These are phyloP conservation scores for Paxillus rubicundulus DNA, from an alignment of 768 basidiomycete species.

Conservation along the genomic window DNA sequence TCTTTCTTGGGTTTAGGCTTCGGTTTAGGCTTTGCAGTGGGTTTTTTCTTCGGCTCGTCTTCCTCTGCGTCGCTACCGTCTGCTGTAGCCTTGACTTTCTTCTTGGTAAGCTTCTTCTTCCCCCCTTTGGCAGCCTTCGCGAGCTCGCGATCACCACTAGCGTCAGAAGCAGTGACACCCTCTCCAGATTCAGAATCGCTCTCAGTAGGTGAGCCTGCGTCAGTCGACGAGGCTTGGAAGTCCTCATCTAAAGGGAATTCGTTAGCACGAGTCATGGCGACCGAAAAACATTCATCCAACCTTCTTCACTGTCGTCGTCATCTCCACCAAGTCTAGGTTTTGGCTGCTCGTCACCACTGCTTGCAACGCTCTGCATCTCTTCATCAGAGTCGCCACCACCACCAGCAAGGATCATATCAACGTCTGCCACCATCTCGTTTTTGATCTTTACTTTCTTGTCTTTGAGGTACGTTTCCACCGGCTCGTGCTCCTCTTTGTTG, in stretches of 20 bases:
- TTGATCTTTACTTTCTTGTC: slow-evolving; percentile 92
- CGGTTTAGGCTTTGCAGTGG: slow-evolving; percentile 40
- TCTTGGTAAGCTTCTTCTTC: slow-evolving; percentile 37
- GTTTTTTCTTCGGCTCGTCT: slow-evolving; percentile 50
- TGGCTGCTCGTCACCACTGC: slow-evolving; percentile 61
- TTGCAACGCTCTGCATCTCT: slow-evolving; percentile 80
- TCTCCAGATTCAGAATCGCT: slow-evolving; percentile 61
- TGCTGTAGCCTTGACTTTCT: slow-evolving; percentile 45
- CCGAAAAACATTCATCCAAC: slow-evolving; percentile 33
- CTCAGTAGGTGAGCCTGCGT: slow-evolving; percentile 84
- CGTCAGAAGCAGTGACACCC: slow-evolving; percentile 80
- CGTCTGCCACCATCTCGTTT: slow-evolving; percentile 93
- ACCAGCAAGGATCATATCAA: slow-evolving; percentile 67
- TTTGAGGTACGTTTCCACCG: slow-evolving; percentile 79
- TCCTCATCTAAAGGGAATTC: slow-evolving; percentile 64
- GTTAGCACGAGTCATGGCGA: slow-evolving; percentile 1
- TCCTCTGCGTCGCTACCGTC: slow-evolving; percentile 41
- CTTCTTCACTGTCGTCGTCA: slow-evolving; percentile 77
- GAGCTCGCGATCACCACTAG: slow-evolving; percentile 73
- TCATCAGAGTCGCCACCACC: slow-evolving; percentile 70
- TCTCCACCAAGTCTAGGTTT: slow-evolving; percentile 47
- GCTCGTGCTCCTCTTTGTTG: slow-evolving; percentile 92
- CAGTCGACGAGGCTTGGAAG: slow-evolving; percentile 83
- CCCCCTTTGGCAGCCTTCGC: slow-evolving; percentile 38
- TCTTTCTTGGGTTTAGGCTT: slow-evolving; percentile 42